These are phyloP conservation scores for Amoeboaphelidium occidentale DNA, from an alignment of 371 early-diverging fungal species.

Conservation along the genomic window DNA sequence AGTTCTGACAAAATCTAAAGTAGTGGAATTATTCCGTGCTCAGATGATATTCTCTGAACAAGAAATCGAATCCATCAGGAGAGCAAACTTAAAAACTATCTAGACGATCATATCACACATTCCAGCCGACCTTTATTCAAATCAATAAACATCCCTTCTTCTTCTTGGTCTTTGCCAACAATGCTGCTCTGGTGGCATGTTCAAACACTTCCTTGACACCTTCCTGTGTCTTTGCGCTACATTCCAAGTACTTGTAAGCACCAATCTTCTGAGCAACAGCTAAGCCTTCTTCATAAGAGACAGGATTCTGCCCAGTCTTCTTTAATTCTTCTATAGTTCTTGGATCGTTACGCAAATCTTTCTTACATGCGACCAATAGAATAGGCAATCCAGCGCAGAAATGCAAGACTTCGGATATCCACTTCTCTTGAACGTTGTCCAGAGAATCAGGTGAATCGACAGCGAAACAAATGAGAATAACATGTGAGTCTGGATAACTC, in stretches of 20 bases:
- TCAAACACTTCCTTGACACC: slow-evolving; percentile 87
- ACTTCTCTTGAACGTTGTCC: slow-evolving; percentile 65
- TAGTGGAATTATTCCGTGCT: no score
- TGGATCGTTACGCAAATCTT: slow-evolving; percentile 64
- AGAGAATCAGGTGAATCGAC: slow-evolving; percentile 80
- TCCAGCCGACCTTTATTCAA: no score
- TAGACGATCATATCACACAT: no score
- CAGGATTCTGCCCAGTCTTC: slow-evolving; percentile 47
- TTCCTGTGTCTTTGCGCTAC: slow-evolving; percentile 72
- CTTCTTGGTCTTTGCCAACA: slow-evolving; percentile 24
- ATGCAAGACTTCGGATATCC: slow-evolving; percentile 76
- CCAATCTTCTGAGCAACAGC: slow-evolving; percentile 51
- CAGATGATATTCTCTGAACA: no score
- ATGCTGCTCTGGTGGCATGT: slow-evolving; percentile 64
- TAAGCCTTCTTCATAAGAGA: slow-evolving; percentile 46
- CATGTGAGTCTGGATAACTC: slow-evolving; percentile 88
- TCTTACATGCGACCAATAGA: slow-evolving; percentile 70
- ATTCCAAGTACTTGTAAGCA: slow-evolving; percentile 80
- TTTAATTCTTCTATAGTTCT: slow-evolving; percentile 43
- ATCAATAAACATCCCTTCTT: slow-evolving; percentile 10
- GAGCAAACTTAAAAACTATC: no score
- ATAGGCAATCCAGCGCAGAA: slow-evolving; percentile 70
- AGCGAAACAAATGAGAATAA: slow-evolving; percentile 82
- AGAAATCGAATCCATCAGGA: no score
- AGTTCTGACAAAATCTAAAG: no score